Evolutionary conservation across 2,329 filamentous ascomycete genomes (phyloP).

Genomic region (Cercospora zeina): DNA sequence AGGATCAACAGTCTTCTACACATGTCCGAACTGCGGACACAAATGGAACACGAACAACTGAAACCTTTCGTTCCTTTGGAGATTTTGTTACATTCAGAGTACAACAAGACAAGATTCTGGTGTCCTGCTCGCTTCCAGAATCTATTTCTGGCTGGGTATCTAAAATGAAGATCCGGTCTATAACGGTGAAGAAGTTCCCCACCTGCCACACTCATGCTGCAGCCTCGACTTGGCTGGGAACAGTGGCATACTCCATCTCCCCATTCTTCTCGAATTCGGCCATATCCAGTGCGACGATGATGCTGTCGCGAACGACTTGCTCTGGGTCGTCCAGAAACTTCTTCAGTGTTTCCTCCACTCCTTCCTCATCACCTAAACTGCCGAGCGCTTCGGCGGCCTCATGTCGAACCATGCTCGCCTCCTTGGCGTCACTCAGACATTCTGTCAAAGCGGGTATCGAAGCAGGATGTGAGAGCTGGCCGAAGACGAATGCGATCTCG

Average conservation of each 20-base stretch:
- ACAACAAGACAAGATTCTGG: neutral
- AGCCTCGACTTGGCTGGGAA: slow-evolving; percentile 55
- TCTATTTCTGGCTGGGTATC: slow-evolving; percentile 4
- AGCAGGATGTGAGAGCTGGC: slow-evolving; percentile 92
- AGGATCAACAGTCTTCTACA: slow-evolving; percentile 89
- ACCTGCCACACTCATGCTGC: slow-evolving; percentile 19
- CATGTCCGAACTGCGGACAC: slow-evolving; percentile 75
- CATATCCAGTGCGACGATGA: slow-evolving; percentile 96
- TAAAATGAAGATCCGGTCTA: neutral
- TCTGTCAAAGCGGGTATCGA: slow-evolving; percentile 86
- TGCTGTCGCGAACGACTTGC: slow-evolving; percentile 89
- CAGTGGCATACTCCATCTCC: slow-evolving; percentile 85
- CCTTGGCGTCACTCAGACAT: slow-evolving; percentile 73
- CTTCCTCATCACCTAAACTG: slow-evolving; percentile 87
- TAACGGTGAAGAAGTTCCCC: neutral
- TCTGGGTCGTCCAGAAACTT: slow-evolving; percentile 86
- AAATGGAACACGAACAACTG: slow-evolving; percentile 70
- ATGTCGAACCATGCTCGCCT: slow-evolving; percentile 95
- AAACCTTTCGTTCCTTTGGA: slow-evolving; percentile 24
- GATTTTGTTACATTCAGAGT: neutral
- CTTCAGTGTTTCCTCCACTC: slow-evolving; percentile 82
- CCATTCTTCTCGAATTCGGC: slow-evolving; percentile 92
- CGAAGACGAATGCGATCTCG: slow-evolving; percentile 97
- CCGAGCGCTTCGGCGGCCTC: slow-evolving; percentile 96
- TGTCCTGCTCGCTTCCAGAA: neutral